Percentiles rank a stretch among this genome's conserved stretches.
Evolutionary conservation across 2,329 filamentous ascomycete species (phyloP).

Genomic region (Colletotrichum chlorophyti): DNA sequence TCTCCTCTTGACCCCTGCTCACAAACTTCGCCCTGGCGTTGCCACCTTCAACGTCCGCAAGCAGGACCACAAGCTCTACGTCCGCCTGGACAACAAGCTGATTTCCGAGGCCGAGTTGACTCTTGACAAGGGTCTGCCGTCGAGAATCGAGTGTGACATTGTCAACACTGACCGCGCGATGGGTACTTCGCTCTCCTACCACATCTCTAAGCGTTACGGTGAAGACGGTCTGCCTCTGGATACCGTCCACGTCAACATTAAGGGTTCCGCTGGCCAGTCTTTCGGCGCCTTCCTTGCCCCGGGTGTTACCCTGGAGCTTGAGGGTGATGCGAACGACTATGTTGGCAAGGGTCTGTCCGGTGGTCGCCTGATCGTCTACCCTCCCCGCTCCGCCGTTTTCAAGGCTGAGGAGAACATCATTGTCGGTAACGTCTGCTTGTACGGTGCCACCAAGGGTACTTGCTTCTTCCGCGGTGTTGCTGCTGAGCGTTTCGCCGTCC

Average conservation of each 20-base stretch:
- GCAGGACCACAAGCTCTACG: conserved; percentile 93
- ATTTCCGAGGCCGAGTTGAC: conserved; percentile 95
- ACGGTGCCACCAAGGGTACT: conserved; percentile 88
- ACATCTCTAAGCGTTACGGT: conserved; percentile 91
- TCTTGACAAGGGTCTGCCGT: conserved; percentile 91
- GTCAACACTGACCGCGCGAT: conserved; percentile 96
- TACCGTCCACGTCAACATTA: conserved; percentile 95
- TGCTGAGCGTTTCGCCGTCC: conserved; percentile 94
- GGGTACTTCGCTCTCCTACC: conserved; percentile 93
- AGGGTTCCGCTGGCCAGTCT: conserved; percentile 94
- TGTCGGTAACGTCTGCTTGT: conserved; percentile 92
- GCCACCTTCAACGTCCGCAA: conserved; percentile 98
- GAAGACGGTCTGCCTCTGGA: conserved; percentile 89
- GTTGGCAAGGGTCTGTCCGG: conserved; percentile 96
- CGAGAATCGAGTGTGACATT: conserved; percentile 92
- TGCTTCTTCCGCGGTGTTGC: conserved; percentile 98
- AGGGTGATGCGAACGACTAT: conserved; percentile 96
- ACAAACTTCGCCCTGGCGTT: conserved; percentile 91
- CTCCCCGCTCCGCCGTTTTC: conserved; percentile 87
- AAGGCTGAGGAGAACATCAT: conserved; percentile 96
- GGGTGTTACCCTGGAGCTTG: conserved; percentile 91
- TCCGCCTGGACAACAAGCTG: conserved; percentile 94
- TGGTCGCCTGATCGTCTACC: conserved; percentile 91
- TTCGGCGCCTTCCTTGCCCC: conserved; percentile 94
- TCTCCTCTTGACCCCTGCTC: conserved; percentile 92